phyloP scores from a whole-genome alignment of 108 stramenopile species.

The Nannochloropsis gaditana region DNA sequence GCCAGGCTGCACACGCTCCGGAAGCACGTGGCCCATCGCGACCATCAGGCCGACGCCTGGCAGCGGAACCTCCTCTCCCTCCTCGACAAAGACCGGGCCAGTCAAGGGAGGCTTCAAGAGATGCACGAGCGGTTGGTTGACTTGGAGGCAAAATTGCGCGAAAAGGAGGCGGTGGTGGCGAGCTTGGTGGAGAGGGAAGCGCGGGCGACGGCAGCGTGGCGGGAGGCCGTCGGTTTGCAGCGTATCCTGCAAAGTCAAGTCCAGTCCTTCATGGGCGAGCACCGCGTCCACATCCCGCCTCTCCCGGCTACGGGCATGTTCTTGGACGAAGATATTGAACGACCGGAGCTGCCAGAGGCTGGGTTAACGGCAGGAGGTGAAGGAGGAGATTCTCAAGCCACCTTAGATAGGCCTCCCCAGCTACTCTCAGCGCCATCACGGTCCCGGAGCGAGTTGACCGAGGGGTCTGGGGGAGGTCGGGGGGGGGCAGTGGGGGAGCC shows the following conservation, averaged over 20 bases:
- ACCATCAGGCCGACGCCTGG: neutral
- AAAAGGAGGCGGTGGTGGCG: neutral
- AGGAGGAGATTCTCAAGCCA: neutral
- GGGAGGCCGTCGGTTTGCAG: neutral
- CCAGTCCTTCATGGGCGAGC: neutral
- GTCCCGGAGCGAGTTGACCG: too few relatives aligned
- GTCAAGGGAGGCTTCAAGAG: neutral
- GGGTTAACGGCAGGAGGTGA: neutral
- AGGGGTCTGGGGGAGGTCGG: too few relatives aligned
- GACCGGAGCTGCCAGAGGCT: neutral
- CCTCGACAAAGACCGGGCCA: neutral
- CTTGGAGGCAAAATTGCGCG: neutral
- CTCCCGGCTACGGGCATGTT: neutral
- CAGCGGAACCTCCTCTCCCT: slow-evolving; percentile 13
- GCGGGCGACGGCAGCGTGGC: neutral
- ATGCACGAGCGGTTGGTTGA: neutral
- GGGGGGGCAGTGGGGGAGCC: too few relatives aligned
- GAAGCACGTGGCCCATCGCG: neutral
- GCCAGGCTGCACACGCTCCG: neutral
- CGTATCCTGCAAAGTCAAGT: neutral
- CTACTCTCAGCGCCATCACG: neutral
- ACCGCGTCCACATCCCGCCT: neutral
- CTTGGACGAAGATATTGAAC: neutral
- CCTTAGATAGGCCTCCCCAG: neutral
- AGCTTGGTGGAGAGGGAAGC: neutral